Percentiles rank a stretch among this genome's conserved stretches.
Conservation (phyloP, 768 basidiomycete genomes). For the Termitomyces sp. region DNA sequence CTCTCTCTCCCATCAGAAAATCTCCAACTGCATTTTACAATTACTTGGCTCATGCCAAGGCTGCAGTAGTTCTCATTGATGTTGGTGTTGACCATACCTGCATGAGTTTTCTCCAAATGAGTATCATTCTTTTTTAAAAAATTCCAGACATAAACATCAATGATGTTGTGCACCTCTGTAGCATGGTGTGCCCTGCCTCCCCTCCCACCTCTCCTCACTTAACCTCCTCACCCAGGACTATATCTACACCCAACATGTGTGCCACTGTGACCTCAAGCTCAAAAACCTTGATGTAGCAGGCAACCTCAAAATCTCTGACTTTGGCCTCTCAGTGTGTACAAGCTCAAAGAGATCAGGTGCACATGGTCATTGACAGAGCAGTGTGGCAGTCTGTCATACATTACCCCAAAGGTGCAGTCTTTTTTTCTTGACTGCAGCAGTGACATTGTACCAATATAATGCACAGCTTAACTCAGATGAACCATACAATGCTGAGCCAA, state of each 20-base stretch:
- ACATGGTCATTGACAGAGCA: constrained; percentile 40
- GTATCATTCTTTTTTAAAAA: constrained; percentile 28
- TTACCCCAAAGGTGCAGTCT: constrained; percentile 7
- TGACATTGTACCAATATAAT: no score
- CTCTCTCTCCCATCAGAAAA: constrained; percentile 68
- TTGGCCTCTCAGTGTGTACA: constrained; percentile 89
- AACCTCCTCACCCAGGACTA: constrained; percentile 64
- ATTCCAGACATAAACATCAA: constrained; percentile 90
- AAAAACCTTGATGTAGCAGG: constrained; percentile 89
- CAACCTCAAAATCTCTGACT: constrained; percentile 90
- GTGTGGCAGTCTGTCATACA: constrained; percentile 10
- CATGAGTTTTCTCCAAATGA: constrained; percentile 44
- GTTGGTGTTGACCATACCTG: constrained; percentile 93
- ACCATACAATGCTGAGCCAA: constrained; percentile 85
- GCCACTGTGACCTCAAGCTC: constrained; percentile 95
- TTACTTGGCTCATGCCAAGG: constrained; percentile 93
- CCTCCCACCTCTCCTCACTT: background rate
- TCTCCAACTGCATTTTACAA: constrained; percentile 93
- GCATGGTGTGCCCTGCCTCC: constrained; percentile 64
- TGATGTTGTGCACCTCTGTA: constrained; percentile 80
- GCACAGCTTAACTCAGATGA: constrained; percentile 57
- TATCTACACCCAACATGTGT: constrained; percentile 86
- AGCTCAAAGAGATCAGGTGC: constrained; percentile 76
- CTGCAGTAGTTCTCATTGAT: constrained; percentile 87
- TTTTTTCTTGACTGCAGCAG: no score